phyloP scores from a whole-genome alignment of 192 early-diverging fungal genomes.

The Paraglomus occultum region DNA sequence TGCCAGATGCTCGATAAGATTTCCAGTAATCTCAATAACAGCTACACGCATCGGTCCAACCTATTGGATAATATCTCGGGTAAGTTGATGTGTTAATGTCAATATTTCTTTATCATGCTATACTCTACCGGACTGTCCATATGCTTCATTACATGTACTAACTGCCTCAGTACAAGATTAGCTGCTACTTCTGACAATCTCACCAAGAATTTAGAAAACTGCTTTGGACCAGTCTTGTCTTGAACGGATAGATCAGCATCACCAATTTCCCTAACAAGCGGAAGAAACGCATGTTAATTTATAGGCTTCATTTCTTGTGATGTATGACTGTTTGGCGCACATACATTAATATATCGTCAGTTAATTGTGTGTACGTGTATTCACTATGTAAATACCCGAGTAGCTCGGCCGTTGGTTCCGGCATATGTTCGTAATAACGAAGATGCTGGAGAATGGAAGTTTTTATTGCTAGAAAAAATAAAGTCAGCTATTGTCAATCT shows the following conservation, averaged over 20 bases:
- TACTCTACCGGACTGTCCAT: constrained; percentile 83
- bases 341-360: constrained; percentile 70
- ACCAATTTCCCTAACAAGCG: constrained; percentile 29
- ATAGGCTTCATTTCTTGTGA: neutral
- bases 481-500: neutral
- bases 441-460: constrained; percentile 80
- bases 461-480: constrained; percentile 21
- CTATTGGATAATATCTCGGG: constrained; percentile 37
- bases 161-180: constrained; percentile 82
- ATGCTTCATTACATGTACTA: constrained; percentile 79
- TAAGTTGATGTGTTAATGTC: neutral
- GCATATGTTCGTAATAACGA: constrained; percentile 80
- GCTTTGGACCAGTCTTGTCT: constrained; percentile 79
- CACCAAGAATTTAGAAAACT: constrained; percentile 79
- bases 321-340: constrained; percentile 34
- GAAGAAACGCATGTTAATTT: neutral
- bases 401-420: constrained; percentile 81
- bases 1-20: constrained; percentile 76
- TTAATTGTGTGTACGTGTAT: constrained; percentile 64
- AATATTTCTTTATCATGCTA: neutral
- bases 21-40: constrained; percentile 87
- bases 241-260: constrained; percentile 51
- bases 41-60: constrained; percentile 82
- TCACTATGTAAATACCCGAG: constrained; percentile 59
- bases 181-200: constrained; percentile 80